Conservation (phyloP, 306 rosid species). For the Phaseolus lunatus region DNA sequence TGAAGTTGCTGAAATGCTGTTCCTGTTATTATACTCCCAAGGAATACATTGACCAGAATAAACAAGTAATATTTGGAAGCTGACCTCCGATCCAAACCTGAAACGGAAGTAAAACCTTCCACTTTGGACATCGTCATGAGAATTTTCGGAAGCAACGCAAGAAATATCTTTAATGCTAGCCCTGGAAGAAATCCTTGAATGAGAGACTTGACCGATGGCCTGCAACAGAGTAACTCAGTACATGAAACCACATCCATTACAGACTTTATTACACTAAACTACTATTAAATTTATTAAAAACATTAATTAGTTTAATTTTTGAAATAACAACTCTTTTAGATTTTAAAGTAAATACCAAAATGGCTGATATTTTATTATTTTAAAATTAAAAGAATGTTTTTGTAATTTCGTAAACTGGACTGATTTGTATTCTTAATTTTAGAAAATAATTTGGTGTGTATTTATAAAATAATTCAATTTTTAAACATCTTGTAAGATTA, state of each 20-base stretch:
- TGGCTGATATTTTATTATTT: neutral
- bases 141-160: constrained; percentile 70
- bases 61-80: constrained; percentile 83
- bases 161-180: constrained; percentile 83
- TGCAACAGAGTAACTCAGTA: constrained; percentile 55
- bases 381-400: too few species aligned
- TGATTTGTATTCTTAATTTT: neutral
- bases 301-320: too few species aligned
- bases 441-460: neutral
- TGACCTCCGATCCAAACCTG: constrained; percentile 79
- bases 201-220: constrained; percentile 66
- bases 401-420: neutral
- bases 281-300: too few species aligned
- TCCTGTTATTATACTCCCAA: constrained; percentile 87
- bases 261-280: neutral
- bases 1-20: constrained; percentile 90
- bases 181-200: constrained; percentile 97
- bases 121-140: constrained; percentile 81
- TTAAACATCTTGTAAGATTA: neutral
- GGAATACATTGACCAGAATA: constrained; percentile 84
- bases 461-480: neutral
- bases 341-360: neutral
- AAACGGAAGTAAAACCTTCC: constrained; percentile 77
- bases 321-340: neutral
- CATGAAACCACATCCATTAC: constrained; percentile 26